A percentile compares a stretch with the other conserved stretches of the same genome.
Evolutionary conservation across 352 stramenopile species (phyloP).

Genomic region (Globisporangium cederbergense): DNA sequence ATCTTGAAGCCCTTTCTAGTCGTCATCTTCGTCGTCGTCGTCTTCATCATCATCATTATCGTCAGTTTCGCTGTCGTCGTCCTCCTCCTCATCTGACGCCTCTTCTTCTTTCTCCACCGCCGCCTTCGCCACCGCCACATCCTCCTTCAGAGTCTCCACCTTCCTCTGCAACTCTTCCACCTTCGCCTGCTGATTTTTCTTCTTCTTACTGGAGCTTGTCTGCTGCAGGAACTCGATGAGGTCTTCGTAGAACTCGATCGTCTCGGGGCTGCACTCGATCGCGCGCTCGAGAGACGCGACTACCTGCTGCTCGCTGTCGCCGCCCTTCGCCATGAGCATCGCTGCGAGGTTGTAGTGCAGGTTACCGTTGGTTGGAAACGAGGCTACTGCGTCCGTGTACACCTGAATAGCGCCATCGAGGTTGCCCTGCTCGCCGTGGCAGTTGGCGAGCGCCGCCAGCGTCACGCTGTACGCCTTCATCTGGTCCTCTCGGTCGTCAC

Average conservation of each 20-base stretch:
- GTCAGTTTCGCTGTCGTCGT: background rate
- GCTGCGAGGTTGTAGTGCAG: conserved; percentile 69
- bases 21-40: conserved; percentile 2
- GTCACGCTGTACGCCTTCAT: conserved; percentile 49
- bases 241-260: conserved; percentile 48
- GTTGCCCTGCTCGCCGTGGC: conserved; percentile 51
- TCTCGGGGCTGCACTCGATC: conserved; percentile 37
- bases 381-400: conserved; percentile 35
- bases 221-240: conserved; percentile 37
- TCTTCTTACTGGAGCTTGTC: conserved; percentile 6
- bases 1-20: background rate
- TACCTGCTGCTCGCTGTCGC: conserved; percentile 17
- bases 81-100: conserved; percentile 3
- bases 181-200: conserved; percentile 23
- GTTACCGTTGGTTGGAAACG: conserved; percentile 44
- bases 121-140: background rate
- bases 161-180: conserved; percentile 14
- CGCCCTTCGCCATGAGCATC: conserved; percentile 50
- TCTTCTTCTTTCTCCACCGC: background rate
- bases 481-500: conserved; percentile 18
- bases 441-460: conserved; percentile 50
- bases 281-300: conserved; percentile 31
- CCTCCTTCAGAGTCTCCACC: conserved; percentile 3
- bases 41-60: conserved; percentile 8
- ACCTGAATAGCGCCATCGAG: conserved; percentile 42